Base-by-base conservation (phyloP, 2,329 filamentous ascomycete species). In the Zasmidium citrigriseum region DNA sequence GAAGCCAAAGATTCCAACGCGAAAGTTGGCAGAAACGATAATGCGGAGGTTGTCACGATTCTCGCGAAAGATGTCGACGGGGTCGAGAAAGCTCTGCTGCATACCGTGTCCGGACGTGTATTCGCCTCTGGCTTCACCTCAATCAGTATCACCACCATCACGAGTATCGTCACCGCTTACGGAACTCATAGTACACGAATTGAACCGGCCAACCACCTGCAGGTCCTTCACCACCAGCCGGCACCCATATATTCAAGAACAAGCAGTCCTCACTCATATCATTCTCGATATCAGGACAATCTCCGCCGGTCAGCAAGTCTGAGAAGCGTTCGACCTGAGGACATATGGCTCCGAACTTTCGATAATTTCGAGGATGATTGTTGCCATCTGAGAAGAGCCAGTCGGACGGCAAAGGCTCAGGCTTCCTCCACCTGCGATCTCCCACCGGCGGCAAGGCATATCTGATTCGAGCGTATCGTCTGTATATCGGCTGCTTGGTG, bases 1-100 rank as follows among this genome's bases (percentile, higher is more conserved):
- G 65, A 79, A 78, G 21, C 76, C 76, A 62, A 79, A 76, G 4
- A 64, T 59, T 25, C 72, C 73, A 1, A 69, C 70, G 12, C 72
- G 62, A 27, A 70, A 74, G 25, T 73, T 73, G 20, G 66, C 57
- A 9, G 68, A 68, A 3, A 74, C 72, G 12, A 74, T 65, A 25
- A 75, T 65, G 14, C 59, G 57, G 3, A 59, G 57, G 18, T 53
- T 55, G 29, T 51, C 52, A 25, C 49, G 53, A n/a, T 57, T 55
- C 53, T 64, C 62, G 41, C 62, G 62, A 20, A 58, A 61, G 23
- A 61, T 41, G 46, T 64, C 62, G 29, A 61, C 57, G 9, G 62
- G 62, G 34, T 64, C 62, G 14, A 59, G 45, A 23, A 54, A 61
- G 41, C 54, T 54, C 7, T 61, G 59, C 27, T 64, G 59, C 52